A percentile compares a stretch with the other conserved stretches of the same genome.
Evolutionary conservation across 2,329 filamentous ascomycete species (phyloP).

Genomic region (Leptographium wingfieldii): DNA sequence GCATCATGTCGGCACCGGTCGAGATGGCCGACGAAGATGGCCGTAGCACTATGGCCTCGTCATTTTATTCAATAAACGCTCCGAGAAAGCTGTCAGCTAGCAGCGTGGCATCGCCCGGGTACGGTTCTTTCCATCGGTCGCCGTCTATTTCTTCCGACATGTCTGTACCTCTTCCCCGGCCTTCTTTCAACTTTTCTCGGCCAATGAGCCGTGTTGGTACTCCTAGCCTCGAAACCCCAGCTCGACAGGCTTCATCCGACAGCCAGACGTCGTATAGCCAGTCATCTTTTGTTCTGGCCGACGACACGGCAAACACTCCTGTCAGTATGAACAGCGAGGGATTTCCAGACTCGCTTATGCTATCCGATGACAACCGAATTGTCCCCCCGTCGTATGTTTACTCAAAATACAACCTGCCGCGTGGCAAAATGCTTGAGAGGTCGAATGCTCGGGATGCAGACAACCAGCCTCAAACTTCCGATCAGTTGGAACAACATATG

Average conservation of each 20-base stretch:
- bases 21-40: slow-evolving; percentile 62
- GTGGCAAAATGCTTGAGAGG: slow-evolving; percentile 67
- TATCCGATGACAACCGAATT: slow-evolving; percentile 29
- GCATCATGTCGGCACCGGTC: slow-evolving; percentile 48
- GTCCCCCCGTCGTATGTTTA: slow-evolving; percentile 67
- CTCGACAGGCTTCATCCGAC: slow-evolving; percentile 52
- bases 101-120: slow-evolving; percentile 46
- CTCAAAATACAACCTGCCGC: slow-evolving; percentile 69
- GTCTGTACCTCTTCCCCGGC: slow-evolving; percentile 55
- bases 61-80: slow-evolving; percentile 46
- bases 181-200: slow-evolving; percentile 87
- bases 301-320: slow-evolving; percentile 56
- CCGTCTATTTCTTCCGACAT: slow-evolving; percentile 76
- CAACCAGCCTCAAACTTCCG: slow-evolving; percentile 36
- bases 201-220: slow-evolving; percentile 66
- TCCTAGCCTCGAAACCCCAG: slow-evolving; percentile 43
- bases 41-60: slow-evolving; percentile 37
- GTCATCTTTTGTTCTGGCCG: slow-evolving; percentile 47
- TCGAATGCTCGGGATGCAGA: slow-evolving; percentile 45
- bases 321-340: slow-evolving; percentile 61
- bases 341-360: slow-evolving; percentile 37
- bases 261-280: slow-evolving; percentile 48
- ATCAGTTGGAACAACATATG: slow-evolving; percentile 49
- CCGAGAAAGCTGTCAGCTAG: slow-evolving; percentile 62
- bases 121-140: slow-evolving; percentile 56